Evolutionary conservation across 2,329 filamentous ascomycete genomes (phyloP).

Genomic region (Alternaria sp.): DNA sequence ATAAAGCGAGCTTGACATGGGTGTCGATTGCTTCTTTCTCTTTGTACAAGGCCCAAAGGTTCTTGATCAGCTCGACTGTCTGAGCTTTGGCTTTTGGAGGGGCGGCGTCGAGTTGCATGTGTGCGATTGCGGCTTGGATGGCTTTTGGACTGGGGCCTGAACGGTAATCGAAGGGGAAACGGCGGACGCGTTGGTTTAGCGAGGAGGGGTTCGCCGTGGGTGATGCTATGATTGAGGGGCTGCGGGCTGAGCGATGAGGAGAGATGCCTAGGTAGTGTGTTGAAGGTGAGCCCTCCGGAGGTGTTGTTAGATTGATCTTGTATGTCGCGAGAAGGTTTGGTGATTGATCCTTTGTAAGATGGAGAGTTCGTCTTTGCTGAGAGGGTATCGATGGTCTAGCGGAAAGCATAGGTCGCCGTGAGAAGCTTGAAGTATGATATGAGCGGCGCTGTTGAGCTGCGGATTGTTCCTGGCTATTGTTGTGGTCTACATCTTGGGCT

Average conservation of each 20-base stretch:
- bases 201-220: slow-evolving; percentile 57
- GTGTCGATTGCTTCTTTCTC: slow-evolving; percentile 72
- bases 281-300: slow-evolving; percentile 36
- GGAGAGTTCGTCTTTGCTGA: slow-evolving; percentile 61
- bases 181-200: slow-evolving; percentile 57
- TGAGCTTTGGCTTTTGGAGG: slow-evolving; percentile 56
- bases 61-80: slow-evolving; percentile 61
- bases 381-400: slow-evolving; percentile 7
- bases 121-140: slow-evolving; percentile 57
- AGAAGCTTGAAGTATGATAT: slow-evolving; percentile 51
- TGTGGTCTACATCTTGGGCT: neutral
- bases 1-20: slow-evolving; percentile 59
- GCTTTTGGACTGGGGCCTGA: slow-evolving; percentile 52
- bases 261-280: slow-evolving; percentile 68
- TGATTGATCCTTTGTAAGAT: slow-evolving; percentile 64
- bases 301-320: slow-evolving; percentile 58
- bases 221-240: slow-evolving; percentile 70
- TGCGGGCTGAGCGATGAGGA: slow-evolving; percentile 68
- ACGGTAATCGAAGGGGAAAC: slow-evolving; percentile 70
- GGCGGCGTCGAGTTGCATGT: slow-evolving; percentile 63
- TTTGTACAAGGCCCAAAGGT: slow-evolving; percentile 67
- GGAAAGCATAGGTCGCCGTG: slow-evolving; percentile 25
- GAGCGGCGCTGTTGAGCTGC: slow-evolving; percentile 59
- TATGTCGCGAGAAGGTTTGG: slow-evolving; percentile 64
- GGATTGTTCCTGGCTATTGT: slow-evolving; percentile 43